These are phyloP conservation scores for Phytophthora constricta DNA, from an alignment of 352 stramenopile genomes.

Conservation along the genomic window DNA sequence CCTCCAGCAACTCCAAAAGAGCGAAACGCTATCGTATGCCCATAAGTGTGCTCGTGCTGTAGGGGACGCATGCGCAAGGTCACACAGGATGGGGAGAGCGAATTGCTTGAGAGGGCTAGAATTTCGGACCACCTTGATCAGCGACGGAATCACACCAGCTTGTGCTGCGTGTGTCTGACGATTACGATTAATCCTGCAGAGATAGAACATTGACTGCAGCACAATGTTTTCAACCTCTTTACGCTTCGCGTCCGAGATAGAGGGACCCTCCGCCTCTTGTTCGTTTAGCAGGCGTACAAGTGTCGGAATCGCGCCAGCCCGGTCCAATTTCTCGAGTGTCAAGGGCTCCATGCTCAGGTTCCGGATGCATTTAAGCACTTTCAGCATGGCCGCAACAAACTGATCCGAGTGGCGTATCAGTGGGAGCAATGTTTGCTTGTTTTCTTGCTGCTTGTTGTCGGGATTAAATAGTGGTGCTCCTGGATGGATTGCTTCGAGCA, in stretches of 20 bases:
- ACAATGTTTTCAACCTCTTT: slow-evolving; percentile 93
- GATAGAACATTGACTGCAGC: slow-evolving; percentile 93
- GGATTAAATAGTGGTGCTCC: slow-evolving; percentile 21
- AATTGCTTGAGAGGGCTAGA: slow-evolving; percentile 92
- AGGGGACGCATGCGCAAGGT: slow-evolving; percentile 91
- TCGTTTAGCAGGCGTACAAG: slow-evolving; percentile 84
- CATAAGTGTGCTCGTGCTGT: slow-evolving; percentile 87
- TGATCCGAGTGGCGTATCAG: slow-evolving; percentile 47
- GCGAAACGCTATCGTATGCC: slow-evolving; percentile 74
- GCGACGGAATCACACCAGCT: slow-evolving; percentile 90
- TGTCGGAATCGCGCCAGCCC: slow-evolving; percentile 85
- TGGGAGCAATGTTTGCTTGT: slow-evolving; percentile 11
- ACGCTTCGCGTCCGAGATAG: slow-evolving; percentile 45
- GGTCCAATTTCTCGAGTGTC: slow-evolving; percentile 90
- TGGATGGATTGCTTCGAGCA: slow-evolving; percentile 64
- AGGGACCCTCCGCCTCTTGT: slow-evolving; percentile 35
- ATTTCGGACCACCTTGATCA: slow-evolving; percentile 86
- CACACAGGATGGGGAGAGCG: slow-evolving; percentile 91
- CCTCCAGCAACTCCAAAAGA: slow-evolving; percentile 91
- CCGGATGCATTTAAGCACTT: slow-evolving; percentile 84
- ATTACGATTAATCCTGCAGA: slow-evolving; percentile 93
- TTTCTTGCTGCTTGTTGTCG: slow-evolving; percentile 9
- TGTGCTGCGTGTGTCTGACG: slow-evolving; percentile 90
- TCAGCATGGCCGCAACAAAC: slow-evolving; percentile 72
- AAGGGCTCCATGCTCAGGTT: slow-evolving; percentile 93